Conservation (phyloP, 1,284 basidiomycete genomes). For the Golubevia sp. region DNA sequence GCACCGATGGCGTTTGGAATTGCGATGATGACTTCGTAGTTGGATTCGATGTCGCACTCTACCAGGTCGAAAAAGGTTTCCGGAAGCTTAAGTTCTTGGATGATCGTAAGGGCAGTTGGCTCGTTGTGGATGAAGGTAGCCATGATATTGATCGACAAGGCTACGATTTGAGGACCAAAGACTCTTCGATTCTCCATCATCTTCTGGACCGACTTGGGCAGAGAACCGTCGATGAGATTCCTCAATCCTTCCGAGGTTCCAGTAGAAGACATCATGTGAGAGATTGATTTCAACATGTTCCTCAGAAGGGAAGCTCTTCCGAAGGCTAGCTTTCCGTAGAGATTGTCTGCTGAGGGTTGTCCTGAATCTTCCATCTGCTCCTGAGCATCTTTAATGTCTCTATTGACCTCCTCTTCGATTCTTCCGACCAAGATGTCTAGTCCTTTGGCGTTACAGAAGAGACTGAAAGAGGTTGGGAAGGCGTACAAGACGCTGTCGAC, state of each 20-base stretch:
- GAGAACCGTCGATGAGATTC: constrained; percentile 87
- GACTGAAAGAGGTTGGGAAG: constrained; percentile 81
- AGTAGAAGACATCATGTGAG: constrained; percentile 94
- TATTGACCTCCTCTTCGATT: constrained; percentile 68
- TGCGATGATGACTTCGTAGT: constrained; percentile 78
- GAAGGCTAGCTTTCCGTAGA: constrained; percentile 49
- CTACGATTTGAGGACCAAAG: constrained; percentile 85
- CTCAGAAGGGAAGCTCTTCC: constrained; percentile 71
- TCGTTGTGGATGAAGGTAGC: constrained; percentile 98
- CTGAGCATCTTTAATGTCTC: constrained; percentile 29
- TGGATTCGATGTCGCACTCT: constrained; percentile 76
- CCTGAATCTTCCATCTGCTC: constrained; percentile 63
- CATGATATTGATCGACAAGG: constrained; percentile 86
- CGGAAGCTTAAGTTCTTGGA: constrained; percentile 90
- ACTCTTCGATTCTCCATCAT: constrained; percentile 80
- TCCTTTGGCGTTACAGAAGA: constrained; percentile 84
- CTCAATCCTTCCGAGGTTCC: constrained; percentile 86
- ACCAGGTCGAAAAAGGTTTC: constrained; percentile 85
- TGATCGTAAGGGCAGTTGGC: constrained; percentile 86
- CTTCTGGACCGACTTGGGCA: constrained; percentile 83
- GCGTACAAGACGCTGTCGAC: constrained; percentile 91
- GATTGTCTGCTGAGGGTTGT: constrained; percentile 64
- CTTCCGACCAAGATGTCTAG: constrained; percentile 82
- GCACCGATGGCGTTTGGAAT: constrained; percentile 96
- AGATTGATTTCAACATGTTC: constrained; percentile 87